Evolutionary conservation across 2,329 filamentous ascomycete species (phyloP).

Genomic region (Xylaria sp.): DNA sequence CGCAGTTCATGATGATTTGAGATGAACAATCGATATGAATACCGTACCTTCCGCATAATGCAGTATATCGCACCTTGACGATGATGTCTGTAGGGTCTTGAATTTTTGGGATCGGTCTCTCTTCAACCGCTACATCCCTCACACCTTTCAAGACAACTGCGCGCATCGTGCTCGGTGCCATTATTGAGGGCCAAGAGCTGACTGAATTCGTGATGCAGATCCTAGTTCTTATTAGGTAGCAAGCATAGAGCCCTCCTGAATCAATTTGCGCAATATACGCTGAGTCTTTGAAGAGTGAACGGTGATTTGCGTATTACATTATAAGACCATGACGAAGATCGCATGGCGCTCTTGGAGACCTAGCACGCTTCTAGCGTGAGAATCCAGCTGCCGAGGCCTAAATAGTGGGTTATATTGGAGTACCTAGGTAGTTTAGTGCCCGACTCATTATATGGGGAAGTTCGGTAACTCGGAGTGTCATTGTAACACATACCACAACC

Average conservation of each 20-base stretch:
- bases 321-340: neutral
- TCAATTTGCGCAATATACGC: neutral
- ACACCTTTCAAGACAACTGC: constrained; percentile 37
- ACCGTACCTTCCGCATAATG: constrained; percentile 34
- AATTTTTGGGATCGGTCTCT: constrained; percentile 33
- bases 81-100: constrained; percentile 34
- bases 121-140: constrained; percentile 27
- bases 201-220: neutral
- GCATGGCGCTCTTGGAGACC: constrained; percentile 2
- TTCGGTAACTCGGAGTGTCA: constrained; percentile 7
- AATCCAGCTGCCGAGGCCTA: constrained; percentile 19
- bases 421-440: neutral
- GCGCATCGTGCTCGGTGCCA: constrained; percentile 34
- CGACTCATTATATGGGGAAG: neutral
- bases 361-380: neutral
- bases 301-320: neutral
- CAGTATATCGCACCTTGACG: constrained; percentile 37
- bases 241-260: neutral
- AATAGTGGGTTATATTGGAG: neutral
- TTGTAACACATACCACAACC: neutral
- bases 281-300: neutral
- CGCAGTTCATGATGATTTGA: neutral
- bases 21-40: neutral
- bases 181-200: neutral
- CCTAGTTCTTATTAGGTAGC: neutral